A percentile compares a stretch with the other conserved stretches of the same genome.
These are phyloP conservation scores for Aspergillus latus DNA, from an alignment of 2,329 filamentous ascomycete species.

Conservation along the genomic window DNA sequence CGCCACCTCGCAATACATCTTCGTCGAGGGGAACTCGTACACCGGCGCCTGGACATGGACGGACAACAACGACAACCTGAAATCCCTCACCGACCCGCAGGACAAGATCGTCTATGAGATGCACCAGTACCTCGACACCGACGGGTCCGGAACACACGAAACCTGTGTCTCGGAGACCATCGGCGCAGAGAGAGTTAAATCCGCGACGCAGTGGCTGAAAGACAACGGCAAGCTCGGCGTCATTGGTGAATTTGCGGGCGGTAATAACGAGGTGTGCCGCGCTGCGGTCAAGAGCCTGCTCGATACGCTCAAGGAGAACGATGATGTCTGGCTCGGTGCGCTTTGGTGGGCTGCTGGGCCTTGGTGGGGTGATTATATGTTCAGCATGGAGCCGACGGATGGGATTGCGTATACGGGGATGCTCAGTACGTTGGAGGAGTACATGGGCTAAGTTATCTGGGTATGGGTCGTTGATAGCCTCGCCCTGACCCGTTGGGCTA, in stretches of 20 bases:
- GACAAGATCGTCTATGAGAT: conserved; percentile 50
- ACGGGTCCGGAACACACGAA: conserved; percentile 53
- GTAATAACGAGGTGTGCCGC: conserved; percentile 9
- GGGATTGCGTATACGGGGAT: conserved; percentile 45
- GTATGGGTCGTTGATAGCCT: too few relatives aligned
- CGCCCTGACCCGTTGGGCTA: too few relatives aligned
- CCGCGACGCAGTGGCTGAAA: conserved; percentile 16
- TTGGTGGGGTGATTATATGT: conserved; percentile 53
- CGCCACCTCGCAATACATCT: conserved; percentile 59
- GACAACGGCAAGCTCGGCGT: conserved; percentile 15
- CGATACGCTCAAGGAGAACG: neutral
- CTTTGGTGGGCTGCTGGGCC: conserved; percentile 59
- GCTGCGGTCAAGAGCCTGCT: conserved; percentile 6
- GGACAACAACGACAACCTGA: conserved; percentile 45
- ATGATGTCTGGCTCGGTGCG: conserved; percentile 37
- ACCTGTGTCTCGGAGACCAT: conserved; percentile 24
- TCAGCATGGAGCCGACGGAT: conserved; percentile 50
- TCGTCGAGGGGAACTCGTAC: conserved; percentile 58
- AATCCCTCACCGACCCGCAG: conserved; percentile 56
- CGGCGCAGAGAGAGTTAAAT: conserved; percentile 12
- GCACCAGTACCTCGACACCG: conserved; percentile 50
- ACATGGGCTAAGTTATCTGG: conserved; percentile 13
- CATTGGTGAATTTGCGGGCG: conserved; percentile 17
- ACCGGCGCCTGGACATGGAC: conserved; percentile 54
- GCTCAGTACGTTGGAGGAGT: conserved; percentile 28